Evolutionary conservation across 495 filamentous ascomycete genomes (phyloP).

Genomic region (Penicillium maclennaniae): DNA sequence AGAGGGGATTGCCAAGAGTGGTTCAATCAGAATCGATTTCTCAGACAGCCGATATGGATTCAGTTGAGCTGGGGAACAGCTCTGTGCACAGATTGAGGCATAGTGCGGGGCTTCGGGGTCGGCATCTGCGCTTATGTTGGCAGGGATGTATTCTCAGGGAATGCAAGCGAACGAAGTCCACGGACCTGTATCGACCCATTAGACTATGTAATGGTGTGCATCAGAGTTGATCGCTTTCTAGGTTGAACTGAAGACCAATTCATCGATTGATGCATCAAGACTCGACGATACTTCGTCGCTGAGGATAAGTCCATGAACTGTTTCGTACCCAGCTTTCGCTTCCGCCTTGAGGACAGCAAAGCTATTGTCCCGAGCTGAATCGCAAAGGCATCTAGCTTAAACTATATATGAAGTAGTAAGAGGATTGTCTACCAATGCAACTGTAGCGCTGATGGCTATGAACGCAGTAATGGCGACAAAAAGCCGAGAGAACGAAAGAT

Average conservation of each 20-base stretch:
- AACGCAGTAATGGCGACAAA: not conserved
- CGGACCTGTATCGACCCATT: constrained; percentile 13
- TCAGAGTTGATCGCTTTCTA: constrained; percentile 16
- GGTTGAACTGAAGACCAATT: constrained; percentile 13
- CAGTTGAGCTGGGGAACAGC: too few species aligned
- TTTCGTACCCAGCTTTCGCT: constrained; percentile 13
- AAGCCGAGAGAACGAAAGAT: not conserved
- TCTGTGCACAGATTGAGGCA: too few species aligned
- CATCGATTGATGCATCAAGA: constrained; percentile 18
- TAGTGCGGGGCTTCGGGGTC: too few species aligned
- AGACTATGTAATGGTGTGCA: constrained; percentile 8
- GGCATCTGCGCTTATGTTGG: too few species aligned
- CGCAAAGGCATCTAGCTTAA: constrained; percentile 4
- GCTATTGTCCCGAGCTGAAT: constrained; percentile 10
- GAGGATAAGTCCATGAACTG: constrained; percentile 13
- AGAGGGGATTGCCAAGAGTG: not conserved
- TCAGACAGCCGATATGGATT: too few species aligned
- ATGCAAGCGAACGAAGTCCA: constrained; percentile 8
- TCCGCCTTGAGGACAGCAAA: constrained; percentile 15
- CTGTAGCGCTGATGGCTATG: not conserved
- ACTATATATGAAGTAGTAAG: constrained; percentile 11
- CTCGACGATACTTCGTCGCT: constrained; percentile 14
- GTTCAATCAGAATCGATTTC: not conserved
- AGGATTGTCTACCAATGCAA: constrained; percentile 3
- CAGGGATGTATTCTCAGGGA: too few species aligned